Evolutionary conservation across 257 asterid species (phyloP).

Genomic region (Schizonepeta tenuifolia): DNA sequence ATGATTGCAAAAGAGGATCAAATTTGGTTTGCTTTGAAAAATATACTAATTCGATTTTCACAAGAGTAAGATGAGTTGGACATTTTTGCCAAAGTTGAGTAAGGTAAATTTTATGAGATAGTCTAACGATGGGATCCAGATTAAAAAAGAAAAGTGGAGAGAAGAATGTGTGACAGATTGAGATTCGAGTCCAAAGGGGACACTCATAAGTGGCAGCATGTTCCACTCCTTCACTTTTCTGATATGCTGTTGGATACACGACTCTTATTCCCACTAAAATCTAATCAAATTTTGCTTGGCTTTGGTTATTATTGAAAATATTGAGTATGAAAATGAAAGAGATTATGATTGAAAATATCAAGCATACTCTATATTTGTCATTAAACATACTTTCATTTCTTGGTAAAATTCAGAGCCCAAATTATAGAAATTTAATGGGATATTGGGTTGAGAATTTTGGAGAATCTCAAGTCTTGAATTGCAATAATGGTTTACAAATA

Average conservation of each 20-base stretch:
- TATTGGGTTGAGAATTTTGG: background rate
- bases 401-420: background rate
- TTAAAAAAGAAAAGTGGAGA: background rate
- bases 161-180: constrained; percentile 23
- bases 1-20: background rate
- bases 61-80: background rate
- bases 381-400: background rate
- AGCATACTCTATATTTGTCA: background rate
- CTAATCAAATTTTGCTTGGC: background rate
- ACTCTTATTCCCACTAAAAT: background rate
- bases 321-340: background rate
- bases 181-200: constrained; percentile 9
- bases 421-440: background rate
- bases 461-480: no score
- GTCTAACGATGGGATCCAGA: no score
- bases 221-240: constrained; percentile 17
- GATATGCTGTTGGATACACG: constrained; percentile 31
- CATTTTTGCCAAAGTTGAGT: background rate
- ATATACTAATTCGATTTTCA: background rate
- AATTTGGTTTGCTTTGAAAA: background rate
- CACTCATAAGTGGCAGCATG: constrained; percentile 34
- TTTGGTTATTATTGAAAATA: background rate
- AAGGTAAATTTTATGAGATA: background rate
- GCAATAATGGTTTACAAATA: no score
- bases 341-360: background rate